A percentile compares a stretch with the other conserved stretches of the same genome.
Conservation (phyloP, 371 early-diverging fungal genomes). For the Zopfochytrium polystomum region DNA sequence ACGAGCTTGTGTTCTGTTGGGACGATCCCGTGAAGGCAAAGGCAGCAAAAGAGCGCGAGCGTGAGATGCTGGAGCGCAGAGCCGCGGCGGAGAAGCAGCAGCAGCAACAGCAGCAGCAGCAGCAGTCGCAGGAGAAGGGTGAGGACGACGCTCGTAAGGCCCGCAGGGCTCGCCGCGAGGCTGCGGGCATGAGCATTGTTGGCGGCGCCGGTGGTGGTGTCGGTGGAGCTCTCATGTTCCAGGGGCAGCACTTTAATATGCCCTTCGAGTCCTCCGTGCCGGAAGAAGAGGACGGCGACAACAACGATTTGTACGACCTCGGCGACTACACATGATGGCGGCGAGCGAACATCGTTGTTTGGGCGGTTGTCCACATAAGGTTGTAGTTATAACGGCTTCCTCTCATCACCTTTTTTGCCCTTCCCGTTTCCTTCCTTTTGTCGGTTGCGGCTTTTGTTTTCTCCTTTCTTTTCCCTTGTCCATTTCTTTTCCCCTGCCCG, state of each 20-base stretch:
- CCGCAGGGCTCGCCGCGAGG: not conserved
- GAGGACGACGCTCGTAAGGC: not conserved
- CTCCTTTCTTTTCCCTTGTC: no score
- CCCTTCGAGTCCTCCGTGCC: not conserved
- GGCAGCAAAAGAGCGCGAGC: slow-evolving; percentile 11
- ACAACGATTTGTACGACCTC: not conserved
- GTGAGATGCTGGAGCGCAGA: slow-evolving; percentile 15
- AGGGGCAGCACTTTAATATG: no score
- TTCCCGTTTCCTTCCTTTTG: no score
- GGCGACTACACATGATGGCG: no score
- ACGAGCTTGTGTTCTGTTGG: slow-evolving; percentile 73
- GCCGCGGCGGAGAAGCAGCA: no score
- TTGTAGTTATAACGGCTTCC: no score
- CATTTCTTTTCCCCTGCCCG: no score
- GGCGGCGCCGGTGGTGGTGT: not conserved
- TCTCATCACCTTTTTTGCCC: no score
- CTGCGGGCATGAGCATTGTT: not conserved
- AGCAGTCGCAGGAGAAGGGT: not conserved
- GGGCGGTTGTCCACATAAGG: no score
- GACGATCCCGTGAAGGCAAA: slow-evolving; percentile 14
- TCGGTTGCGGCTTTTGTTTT: no score
- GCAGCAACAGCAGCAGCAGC: not conserved
- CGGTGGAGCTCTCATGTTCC: no score
- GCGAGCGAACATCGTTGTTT: no score
- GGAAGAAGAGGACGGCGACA: not conserved